Percentiles rank a stretch among this genome's conserved stretches.
phyloP scores from a whole-genome alignment of 805 yeast species.

The Myxozyma udenii region DNA sequence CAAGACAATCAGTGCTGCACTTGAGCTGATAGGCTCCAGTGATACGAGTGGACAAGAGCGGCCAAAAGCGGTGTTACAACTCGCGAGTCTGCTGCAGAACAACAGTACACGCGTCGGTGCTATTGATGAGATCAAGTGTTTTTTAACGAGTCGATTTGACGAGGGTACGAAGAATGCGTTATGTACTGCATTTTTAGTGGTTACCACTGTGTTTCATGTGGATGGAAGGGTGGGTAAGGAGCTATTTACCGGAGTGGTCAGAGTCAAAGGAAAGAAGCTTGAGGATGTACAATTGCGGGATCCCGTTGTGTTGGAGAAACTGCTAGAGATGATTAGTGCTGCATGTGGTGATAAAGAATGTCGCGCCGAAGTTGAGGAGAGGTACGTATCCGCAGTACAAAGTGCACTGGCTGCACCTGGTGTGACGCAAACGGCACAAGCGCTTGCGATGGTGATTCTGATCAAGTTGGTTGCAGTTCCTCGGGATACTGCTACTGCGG shows the following conservation, averaged over 20 bases:
- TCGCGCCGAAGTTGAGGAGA: constrained; percentile 34
- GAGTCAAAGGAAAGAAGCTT: constrained; percentile 20
- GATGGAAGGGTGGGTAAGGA: constrained; percentile 32
- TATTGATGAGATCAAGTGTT: constrained; percentile 2
- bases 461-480: constrained; percentile 36
- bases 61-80: constrained; percentile 16
- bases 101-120: constrained; percentile 3
- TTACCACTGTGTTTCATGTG: constrained; percentile 34
- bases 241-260: constrained; percentile 32
- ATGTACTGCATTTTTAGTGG: constrained; percentile 33
- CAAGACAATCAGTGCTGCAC: too few species aligned
- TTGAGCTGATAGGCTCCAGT: too few species aligned
- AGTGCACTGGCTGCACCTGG: constrained; percentile 29
- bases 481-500: constrained; percentile 30
- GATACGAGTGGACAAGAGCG: too few species aligned
- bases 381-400: constrained; percentile 30
- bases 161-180: constrained; percentile 22
- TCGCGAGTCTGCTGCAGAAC: constrained; percentile 15
- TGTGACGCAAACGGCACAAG: constrained; percentile 28
- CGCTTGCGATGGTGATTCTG: constrained; percentile 38
- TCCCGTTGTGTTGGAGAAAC: constrained; percentile 29
- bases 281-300: constrained; percentile 23
- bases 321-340: constrained; percentile 38
- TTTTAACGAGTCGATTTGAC: not conserved
- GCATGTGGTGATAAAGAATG: constrained; percentile 37